Evolutionary conservation across 73 alveolate genomes (phyloP).

Genomic region (Paramecium pentaurelia): DNA sequence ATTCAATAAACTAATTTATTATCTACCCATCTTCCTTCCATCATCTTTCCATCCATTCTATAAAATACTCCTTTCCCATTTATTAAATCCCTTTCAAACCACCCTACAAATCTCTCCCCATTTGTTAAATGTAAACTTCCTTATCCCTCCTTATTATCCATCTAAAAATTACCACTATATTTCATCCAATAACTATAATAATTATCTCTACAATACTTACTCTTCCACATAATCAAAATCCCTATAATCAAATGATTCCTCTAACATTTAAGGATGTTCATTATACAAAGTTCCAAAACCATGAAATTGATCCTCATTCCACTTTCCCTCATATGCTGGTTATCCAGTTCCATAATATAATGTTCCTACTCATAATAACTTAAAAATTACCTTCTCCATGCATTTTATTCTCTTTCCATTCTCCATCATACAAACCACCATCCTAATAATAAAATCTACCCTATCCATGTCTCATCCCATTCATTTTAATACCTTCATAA

Average conservation of each 20-base stretch:
- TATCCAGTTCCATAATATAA: conserved; percentile 54
- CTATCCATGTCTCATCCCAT: conserved; percentile 61
- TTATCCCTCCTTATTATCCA: conserved; percentile 54
- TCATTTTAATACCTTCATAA: conserved; percentile 55
- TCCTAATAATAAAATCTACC: conserved; percentile 59
- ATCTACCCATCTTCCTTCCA: conserved; percentile 52
- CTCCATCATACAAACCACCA: conserved; percentile 64
- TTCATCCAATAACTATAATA: conserved; percentile 50
- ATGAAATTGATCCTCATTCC: conserved; percentile 51
- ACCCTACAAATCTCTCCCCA: conserved; percentile 56
- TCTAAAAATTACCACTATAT: conserved; percentile 41
- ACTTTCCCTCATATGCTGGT: conserved; percentile 60
- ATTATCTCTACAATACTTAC: neutral
- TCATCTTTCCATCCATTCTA: conserved; percentile 39
- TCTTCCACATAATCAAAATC: conserved; percentile 64
- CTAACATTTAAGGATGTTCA: conserved; percentile 24
- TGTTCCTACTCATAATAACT: neutral
- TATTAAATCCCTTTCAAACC: conserved; percentile 45
- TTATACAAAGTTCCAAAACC: conserved; percentile 57
- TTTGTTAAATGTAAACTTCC: conserved; percentile 54
- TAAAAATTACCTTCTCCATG: conserved; percentile 50
- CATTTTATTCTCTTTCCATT: conserved; percentile 59
- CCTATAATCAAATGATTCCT: conserved; percentile 44
- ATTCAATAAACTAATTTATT: conserved; percentile 37
- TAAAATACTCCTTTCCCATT: conserved; percentile 53